Evolutionary conservation across 1,284 basidiomycete species (phyloP), one percentile per base, ranked within the genome.

Genomic region (Fomitopsis schrenkii): DNA sequence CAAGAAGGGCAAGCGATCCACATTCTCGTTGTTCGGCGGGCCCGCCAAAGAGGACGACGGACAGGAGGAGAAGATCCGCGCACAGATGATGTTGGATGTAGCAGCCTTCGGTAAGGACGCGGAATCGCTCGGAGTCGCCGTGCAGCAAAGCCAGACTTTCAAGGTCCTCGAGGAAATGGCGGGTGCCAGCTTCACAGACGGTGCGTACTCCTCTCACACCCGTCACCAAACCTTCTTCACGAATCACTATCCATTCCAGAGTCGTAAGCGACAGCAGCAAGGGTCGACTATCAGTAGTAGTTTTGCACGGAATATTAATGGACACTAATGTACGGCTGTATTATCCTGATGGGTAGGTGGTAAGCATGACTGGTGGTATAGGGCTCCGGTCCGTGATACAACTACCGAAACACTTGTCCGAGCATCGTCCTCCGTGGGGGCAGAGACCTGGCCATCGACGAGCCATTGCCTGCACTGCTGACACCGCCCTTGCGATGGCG

Each of bases 81-180:
- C 77, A 50, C 95, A 98, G 76, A 95, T 97, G 88, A 82, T 89
- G 57, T 76, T 93, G 17, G 96, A 98, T 70, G 89, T 95, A 0
- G 84, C 90, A 57, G 88, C 89, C 15, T 88, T 97, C 65, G 90
- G 87, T 5, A 81, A 83, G 65, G 94, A 96, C 64, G 94, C 88
- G 1, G 75, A 81, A 61, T 76, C 79, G 10, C 73, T 97, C 30
- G 91, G 88, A 1, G 84, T 96, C 1, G 77, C 84, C n/a, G 73
- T 90, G 0, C 76, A 79, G 4, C 76, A 71, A 0, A 82, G 84
- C 63, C 77, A 82, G 56, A 79, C 83, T 35, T 93, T 85, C 70
- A 72, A 75, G 56, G 74, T 78, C n/a, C 74, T 93, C 63, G 79
- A 78, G 46, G 82, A 85, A 46, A 82, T 89, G 74, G 87, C 90